Evolutionary conservation across 768 basidiomycete species (phyloP).

Genomic region (Russula vinacea): DNA sequence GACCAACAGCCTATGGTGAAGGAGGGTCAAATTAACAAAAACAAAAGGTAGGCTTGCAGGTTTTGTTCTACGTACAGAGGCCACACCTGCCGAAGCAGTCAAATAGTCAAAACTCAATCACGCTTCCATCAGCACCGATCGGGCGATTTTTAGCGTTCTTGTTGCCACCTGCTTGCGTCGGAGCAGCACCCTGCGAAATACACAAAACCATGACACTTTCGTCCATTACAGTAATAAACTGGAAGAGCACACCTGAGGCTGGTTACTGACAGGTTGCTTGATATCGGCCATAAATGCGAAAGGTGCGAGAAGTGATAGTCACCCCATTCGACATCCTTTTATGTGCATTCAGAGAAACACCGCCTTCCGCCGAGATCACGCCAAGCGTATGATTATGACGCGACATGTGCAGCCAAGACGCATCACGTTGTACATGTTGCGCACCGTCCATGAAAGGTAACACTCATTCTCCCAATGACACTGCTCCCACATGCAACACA

Average conservation of each 20-base stretch:
- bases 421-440: too few relatives aligned
- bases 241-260: neutral
- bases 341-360: neutral
- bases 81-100: slow-evolving; percentile 28
- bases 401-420: too few relatives aligned
- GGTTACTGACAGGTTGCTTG: neutral
- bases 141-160: slow-evolving; percentile 34
- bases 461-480: too few relatives aligned
- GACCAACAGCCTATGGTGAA: slow-evolving; percentile 36
- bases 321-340: neutral
- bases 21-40: slow-evolving; percentile 4
- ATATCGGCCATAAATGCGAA: neutral
- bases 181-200: slow-evolving; percentile 4
- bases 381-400: too few relatives aligned
- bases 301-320: neutral
- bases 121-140: slow-evolving; percentile 33
- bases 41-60: too few relatives aligned
- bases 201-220: neutral
- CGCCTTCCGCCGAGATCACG: too few relatives aligned
- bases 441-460: too few relatives aligned
- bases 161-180: slow-evolving; percentile 19
- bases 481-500: too few relatives aligned
- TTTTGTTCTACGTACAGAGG: neutral
- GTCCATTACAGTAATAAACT: too few relatives aligned
- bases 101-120: slow-evolving; percentile 35